phyloP scores from a whole-genome alignment of 2,329 filamentous ascomycete genomes.

The Ophiostoma piceae region DNA sequence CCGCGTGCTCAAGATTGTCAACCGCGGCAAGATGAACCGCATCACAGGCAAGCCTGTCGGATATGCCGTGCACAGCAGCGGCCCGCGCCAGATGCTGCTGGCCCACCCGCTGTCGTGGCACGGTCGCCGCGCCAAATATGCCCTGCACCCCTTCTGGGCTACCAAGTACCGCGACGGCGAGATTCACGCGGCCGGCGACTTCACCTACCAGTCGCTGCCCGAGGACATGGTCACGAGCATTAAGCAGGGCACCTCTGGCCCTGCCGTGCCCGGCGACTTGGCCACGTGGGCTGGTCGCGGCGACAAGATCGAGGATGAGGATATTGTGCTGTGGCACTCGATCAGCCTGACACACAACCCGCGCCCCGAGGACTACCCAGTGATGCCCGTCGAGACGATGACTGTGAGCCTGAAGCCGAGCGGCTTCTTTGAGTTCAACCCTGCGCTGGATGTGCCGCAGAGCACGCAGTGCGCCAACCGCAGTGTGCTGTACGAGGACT shows the following conservation, averaged over 20 bases:
- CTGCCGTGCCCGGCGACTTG: slow-evolving; percentile 17
- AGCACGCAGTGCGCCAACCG: slow-evolving; percentile 36
- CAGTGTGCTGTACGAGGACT: slow-evolving; percentile 32
- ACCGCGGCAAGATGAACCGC: slow-evolving; percentile 39
- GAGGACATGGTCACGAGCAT: background rate
- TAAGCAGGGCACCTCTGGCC: background rate
- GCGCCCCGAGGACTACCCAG: slow-evolving; percentile 61
- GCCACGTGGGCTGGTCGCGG: slow-evolving; percentile 33
- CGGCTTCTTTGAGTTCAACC: slow-evolving; percentile 50
- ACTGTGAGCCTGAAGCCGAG: slow-evolving; percentile 43
- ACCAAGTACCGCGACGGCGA: slow-evolving; percentile 43
- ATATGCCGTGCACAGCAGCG: slow-evolving; percentile 41
- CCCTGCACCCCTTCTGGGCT: slow-evolving; percentile 42
- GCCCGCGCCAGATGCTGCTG: slow-evolving; percentile 42
- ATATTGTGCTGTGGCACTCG: slow-evolving; percentile 49
- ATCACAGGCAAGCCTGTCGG: slow-evolving; percentile 42
- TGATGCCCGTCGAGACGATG: slow-evolving; percentile 56
- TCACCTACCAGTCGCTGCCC: slow-evolving; percentile 38
- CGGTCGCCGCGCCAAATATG: slow-evolving; percentile 40
- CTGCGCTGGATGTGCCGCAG: slow-evolving; percentile 45
- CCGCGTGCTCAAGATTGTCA: slow-evolving; percentile 46
- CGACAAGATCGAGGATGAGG: slow-evolving; percentile 28
- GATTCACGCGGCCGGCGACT: slow-evolving; percentile 39
- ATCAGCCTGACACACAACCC: slow-evolving; percentile 61
- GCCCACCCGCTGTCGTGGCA: slow-evolving; percentile 39